Base-by-base conservation (phyloP, 1,284 basidiomycete species). In the Sparassis latifolia region DNA sequence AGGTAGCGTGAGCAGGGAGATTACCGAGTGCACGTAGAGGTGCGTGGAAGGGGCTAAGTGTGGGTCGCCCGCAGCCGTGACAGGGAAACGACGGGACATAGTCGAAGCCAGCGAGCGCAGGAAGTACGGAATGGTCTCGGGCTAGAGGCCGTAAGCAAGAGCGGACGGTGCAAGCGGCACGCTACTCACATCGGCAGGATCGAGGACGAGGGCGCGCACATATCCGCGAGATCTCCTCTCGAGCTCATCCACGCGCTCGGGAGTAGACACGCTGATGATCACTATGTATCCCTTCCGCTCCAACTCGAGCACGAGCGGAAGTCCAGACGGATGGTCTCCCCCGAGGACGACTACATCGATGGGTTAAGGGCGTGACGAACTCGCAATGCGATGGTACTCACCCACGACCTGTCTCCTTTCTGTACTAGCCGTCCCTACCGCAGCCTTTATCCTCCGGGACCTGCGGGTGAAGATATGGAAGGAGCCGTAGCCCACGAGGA, bases 221-320 rank as follows among this genome's bases (percentile, higher is more conserved):
- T 80, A 92, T 42, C 90, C 89, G 58, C 82, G 73, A 33, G 79
- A 78, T 54, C 72, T 69, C 41, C 71, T 71, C 65, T 92, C 88
- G 45, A 92, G 69, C 28, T 71, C 69, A 27, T 78, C 73, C 32
- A 80, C 80, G 5, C 78, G 77, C 48, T 84, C 82, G 1, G 82
- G 76, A 10, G 77, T 78, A 2, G 81, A 70, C 10, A 90, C 88
- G 54, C 84, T 91, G 4, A 82, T 75, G 57, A 93, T 82, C 40
- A 93, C 82, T 58, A 91, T 84, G 61, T 86, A 92, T 1, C 88
- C 87, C 57, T 83, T 79, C 60, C 74, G 75, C 66, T 90, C 86
- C 40, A 93, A 72, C 53, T 85, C 82, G 46, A 77, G 62, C 48
- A 90, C 81, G 45, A 92, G 66, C 10, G 89, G 82, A 20, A 79